Evolutionary conservation across 352 stramenopile species (phyloP), one percentile per base, ranked within the genome.

Genomic region (Pythium phragmitis): DNA sequence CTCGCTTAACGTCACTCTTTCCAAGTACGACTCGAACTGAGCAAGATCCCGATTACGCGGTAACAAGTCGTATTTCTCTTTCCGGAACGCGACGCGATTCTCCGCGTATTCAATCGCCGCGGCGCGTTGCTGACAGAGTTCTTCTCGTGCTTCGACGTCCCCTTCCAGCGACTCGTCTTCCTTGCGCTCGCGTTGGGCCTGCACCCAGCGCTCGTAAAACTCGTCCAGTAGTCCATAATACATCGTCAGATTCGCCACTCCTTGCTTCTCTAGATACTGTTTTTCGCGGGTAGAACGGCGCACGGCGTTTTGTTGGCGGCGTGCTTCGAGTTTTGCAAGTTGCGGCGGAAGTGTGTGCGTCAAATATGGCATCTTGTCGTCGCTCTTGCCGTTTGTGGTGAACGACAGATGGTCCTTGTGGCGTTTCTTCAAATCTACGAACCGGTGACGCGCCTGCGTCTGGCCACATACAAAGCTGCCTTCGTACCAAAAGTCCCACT

Each of bases 401-500:
- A 89, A 91, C 2, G 80, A 78, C 17, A 74, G 57, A 19, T 78
- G 67, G 14, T 67, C 58, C 17, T 42, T 60, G 30, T 57, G 58
- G 3, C 33, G 16, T 34, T 73, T 59, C n/a, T 82, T 65, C 12
- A 89, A 57, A 42, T 87, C 75, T 8, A 79, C 75, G 62, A 85
- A 72, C 0, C 80, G 82, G 37, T 91, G 80, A 19, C 79, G 69
- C 17, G 77, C 73, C 23, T 78, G 77, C 46, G 74, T 88, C 61
- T 86, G 71, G 54, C 77, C 77, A 42, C 87, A 68, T 23, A 85
- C 63, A 53, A 89, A 89, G n/a, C 67, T 77, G 12, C 80, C 82
- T 87, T 91, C 82, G 57, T 91, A 91, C 78, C 72, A 86, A 37
- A 82, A 88, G 28, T 87, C 79, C 74, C 78, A 87, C 5, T 72